Base-by-base conservation (phyloP, 2,329 filamentous ascomycete species). In the Stagonosporopsis vannaccii region DNA sequence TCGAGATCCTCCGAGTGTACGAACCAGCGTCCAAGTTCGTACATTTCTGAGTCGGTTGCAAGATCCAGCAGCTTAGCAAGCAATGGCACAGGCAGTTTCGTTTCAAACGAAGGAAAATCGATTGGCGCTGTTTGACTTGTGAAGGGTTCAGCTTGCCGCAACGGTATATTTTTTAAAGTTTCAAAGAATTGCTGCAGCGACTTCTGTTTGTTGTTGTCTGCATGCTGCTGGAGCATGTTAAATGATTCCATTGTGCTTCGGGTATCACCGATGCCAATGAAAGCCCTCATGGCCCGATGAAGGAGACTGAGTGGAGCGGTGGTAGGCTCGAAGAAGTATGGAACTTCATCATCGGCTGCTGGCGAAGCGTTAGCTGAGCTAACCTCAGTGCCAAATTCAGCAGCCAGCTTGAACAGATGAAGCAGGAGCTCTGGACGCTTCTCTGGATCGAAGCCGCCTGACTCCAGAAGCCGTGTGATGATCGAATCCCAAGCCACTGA, bases 31-130 rank as follows among this genome's bases (percentile, higher is more conserved):
- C 81, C 84, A 49, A 87, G 75, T 15, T 80, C 77, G 56, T 78
- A 82, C 7, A 78, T 70, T 46, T 77, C 76, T 13, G 79, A 74
- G 19, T 79, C 74, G 0, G 79, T 82, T 20, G 79, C 74, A 25
- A 85, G 62, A 56, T 85, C 81, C 20, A 87, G 72, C 22, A 87
- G 69, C 20, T 77, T 75, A 2, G 80, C 82, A 39, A 86, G 71
- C 2, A 82, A 77, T 6, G 76, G 68, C 9, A 77, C 64, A 2
- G 84, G 82, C 17, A 86, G 59, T 63, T 79, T 72, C 67, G 73
- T 62, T 68, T 75, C 65, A 62, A 79, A 82, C 4, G 73, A 76
- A 2, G 79, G 78, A 58, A 80, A 82, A 3, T 81, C 77, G 41
- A 79, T 75, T 2, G 73, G 70, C 6, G 66, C 62, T 19, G 67